phyloP scores from a whole-genome alignment of 345 rosid genomes.

The Acer yangbiense region DNA sequence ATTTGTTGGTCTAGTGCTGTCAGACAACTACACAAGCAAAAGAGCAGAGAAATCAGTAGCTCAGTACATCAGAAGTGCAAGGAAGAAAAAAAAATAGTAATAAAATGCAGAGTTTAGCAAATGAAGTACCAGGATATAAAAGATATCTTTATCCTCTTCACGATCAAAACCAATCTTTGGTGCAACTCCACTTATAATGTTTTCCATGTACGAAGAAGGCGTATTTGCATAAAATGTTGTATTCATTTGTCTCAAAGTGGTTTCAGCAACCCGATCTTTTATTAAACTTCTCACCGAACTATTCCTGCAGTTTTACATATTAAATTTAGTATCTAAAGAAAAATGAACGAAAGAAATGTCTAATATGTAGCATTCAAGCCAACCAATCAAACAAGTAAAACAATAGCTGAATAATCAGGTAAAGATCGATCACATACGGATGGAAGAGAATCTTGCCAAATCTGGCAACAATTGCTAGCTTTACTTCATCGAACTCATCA shows the following conservation, averaged over 20 bases:
- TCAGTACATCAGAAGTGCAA: not conserved
- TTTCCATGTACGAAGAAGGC: conserved; percentile 22
- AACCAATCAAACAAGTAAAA: no score
- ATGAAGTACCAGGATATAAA: conserved; percentile 19
- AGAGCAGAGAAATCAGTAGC: not conserved
- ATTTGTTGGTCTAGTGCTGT: no score
- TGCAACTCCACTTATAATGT: conserved; percentile 1
- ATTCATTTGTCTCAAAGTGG: conserved; percentile 15
- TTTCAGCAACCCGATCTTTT: conserved; percentile 6
- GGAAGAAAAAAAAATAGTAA: not conserved
- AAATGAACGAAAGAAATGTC: no score
- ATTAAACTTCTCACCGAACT: not conserved
- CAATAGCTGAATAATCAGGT: no score
- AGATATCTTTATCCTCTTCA: not conserved
- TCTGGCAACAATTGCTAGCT: no score
- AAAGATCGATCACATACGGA: no score
- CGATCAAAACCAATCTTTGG: conserved; percentile 13
- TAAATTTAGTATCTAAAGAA: no score
- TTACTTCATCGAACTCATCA: no score
- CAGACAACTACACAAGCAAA: conserved; percentile 4
- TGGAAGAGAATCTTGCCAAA: no score
- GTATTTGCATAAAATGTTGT: conserved; percentile 17
- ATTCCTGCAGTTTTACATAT: conserved; percentile 8
- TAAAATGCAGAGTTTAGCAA: not conserved
- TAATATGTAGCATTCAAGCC: no score